Evolutionary conservation across 306 rosid species (phyloP).

Genomic region (Boehmeria nivea): DNA sequence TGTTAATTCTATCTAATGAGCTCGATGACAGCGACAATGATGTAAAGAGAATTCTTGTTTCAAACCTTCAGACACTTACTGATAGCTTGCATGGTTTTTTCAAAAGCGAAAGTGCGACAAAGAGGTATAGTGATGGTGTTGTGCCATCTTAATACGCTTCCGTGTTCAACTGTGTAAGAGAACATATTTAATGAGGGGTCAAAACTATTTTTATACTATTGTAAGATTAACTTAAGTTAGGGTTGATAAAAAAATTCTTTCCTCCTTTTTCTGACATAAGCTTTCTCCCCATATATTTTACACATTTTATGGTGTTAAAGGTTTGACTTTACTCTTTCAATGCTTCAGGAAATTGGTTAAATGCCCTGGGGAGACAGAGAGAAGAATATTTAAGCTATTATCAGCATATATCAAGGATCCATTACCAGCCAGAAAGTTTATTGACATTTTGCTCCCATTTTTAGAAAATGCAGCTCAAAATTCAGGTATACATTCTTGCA

Average conservation of each 20-base stretch:
- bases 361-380: constrained; percentile 59
- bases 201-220: neutral
- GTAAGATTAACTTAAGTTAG: neutral
- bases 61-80: constrained; percentile 58
- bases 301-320: neutral
- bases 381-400: constrained; percentile 58
- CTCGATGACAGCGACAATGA: constrained; percentile 46
- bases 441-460: constrained; percentile 61
- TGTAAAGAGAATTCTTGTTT: constrained; percentile 39
- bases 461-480: constrained; percentile 42
- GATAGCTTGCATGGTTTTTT: constrained; percentile 60
- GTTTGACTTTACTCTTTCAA: constrained; percentile 2
- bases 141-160: neutral
- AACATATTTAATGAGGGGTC: neutral
- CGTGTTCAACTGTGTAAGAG: neutral
- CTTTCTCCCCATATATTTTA: constrained; percentile 1
- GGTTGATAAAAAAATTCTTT: neutral
- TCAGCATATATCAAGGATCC: constrained; percentile 57
- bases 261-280: neutral
- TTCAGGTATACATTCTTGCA: constrained; percentile 36
- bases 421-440: constrained; percentile 52
- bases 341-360: constrained; percentile 67
- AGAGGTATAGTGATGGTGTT: constrained; percentile 46
- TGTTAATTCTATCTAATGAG: constrained; percentile 60
- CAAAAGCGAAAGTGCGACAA: constrained; percentile 52